Evolutionary conservation across 1,284 basidiomycete genomes (phyloP).

Genomic region (Melampsora americana): DNA sequence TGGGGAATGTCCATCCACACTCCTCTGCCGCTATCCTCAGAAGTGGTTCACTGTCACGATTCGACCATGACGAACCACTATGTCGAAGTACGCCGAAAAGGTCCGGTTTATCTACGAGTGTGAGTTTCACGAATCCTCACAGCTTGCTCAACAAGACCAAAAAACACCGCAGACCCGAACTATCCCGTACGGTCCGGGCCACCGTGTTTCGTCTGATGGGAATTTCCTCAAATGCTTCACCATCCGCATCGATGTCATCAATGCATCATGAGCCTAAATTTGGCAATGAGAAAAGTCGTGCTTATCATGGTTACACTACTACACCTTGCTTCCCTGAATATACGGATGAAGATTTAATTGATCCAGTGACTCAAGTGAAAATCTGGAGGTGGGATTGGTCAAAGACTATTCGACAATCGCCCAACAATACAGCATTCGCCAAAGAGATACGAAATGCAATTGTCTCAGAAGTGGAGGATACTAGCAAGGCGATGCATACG

Average conservation of each 20-base stretch:
- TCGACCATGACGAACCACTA: background rate
- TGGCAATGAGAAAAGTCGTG: constrained; percentile 31
- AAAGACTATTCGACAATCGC: constrained; percentile 36
- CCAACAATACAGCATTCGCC: constrained; percentile 38
- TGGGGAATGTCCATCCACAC: background rate
- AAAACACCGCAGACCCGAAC: constrained; percentile 35
- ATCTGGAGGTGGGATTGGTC: constrained; percentile 42
- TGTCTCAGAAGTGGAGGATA: constrained; percentile 21
- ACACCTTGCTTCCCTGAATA: constrained; percentile 39
- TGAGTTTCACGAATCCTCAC: constrained; percentile 6
- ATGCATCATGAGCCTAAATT: constrained; percentile 21
- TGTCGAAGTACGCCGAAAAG: constrained; percentile 19
- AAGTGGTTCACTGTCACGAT: background rate
- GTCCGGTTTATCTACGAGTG: background rate
- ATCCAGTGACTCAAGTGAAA: constrained; percentile 11
- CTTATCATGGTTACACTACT: constrained; percentile 39
- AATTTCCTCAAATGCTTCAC: constrained; percentile 15
- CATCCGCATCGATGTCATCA: background rate
- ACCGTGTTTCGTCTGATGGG: constrained; percentile 39
- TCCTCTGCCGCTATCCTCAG: background rate
- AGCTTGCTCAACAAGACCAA: constrained; percentile 16
- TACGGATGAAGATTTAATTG: constrained; percentile 6
- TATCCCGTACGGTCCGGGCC: constrained; percentile 29
- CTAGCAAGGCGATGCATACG: constrained; percentile 27
- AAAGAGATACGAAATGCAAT: constrained; percentile 41